Evolutionary conservation across 305 asterid genomes (phyloP).

Genomic region (Rubia tinctorum): DNA sequence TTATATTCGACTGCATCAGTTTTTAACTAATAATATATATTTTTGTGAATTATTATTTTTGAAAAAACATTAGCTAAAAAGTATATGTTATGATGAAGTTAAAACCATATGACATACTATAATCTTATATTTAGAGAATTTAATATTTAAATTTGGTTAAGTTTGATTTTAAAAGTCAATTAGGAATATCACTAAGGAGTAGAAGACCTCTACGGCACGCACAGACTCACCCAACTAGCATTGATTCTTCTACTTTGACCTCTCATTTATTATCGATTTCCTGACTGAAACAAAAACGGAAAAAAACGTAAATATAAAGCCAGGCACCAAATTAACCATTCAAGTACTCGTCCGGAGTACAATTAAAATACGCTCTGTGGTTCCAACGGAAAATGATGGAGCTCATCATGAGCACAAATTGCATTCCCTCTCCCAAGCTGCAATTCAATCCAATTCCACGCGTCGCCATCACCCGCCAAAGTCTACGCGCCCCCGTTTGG

Average conservation of each 20-base stretch:
- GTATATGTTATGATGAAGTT: no score
- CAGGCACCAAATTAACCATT: not conserved
- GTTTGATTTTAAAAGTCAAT: no score
- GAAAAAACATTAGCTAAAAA: no score
- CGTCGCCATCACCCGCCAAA: not conserved
- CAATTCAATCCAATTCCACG: constrained; percentile 6
- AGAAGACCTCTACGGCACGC: not conserved
- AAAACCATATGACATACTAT: no score
- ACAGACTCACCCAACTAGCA: not conserved
- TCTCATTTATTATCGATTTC: not conserved
- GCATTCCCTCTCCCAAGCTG: not conserved
- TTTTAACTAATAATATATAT: no score
- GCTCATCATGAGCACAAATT: constrained; percentile 8
- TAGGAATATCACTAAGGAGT: no score
- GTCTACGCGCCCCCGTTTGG: constrained; percentile 3
- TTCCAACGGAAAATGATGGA: not conserved
- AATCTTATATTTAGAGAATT: no score
- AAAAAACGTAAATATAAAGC: not conserved
- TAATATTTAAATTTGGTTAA: no score
- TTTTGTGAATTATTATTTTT: no score
- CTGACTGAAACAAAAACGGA: not conserved
- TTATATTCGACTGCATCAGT: no score
- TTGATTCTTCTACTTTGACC: not conserved
- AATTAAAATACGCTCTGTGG: not conserved
- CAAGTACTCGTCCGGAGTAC: no score